Conservation (phyloP, 192 early-diverging fungal genomes). For the Backusella circina region DNA sequence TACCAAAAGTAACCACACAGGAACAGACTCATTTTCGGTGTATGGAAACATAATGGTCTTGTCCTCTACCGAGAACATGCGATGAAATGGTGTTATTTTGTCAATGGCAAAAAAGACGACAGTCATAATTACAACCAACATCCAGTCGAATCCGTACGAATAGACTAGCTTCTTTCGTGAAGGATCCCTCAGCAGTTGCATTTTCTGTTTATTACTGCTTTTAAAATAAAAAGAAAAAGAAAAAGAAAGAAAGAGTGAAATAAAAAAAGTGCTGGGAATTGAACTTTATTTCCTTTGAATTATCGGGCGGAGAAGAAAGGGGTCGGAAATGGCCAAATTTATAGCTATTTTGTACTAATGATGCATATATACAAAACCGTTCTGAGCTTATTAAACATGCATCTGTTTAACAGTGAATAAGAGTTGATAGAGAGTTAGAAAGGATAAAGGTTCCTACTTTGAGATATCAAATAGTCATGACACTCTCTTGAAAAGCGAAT, state of each 20-base stretch:
- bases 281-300: too few relatives aligned
- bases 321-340: too few relatives aligned
- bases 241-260: background rate
- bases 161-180: constrained; percentile 9
- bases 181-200: constrained; percentile 6
- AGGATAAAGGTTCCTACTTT: too few relatives aligned
- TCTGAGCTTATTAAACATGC: too few relatives aligned
- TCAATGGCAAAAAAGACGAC: constrained; percentile 54
- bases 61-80: constrained; percentile 69
- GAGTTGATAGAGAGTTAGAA: too few relatives aligned
- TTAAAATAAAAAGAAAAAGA: background rate
- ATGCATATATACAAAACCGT: too few relatives aligned
- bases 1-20: constrained; percentile 35
- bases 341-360: too few relatives aligned
- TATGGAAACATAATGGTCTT: constrained; percentile 64
- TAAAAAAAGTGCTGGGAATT: background rate
- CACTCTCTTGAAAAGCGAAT: too few relatives aligned
- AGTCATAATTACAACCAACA: constrained; percentile 53
- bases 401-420: too few relatives aligned
- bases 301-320: too few relatives aligned
- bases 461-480: too few relatives aligned
- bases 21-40: constrained; percentile 37
- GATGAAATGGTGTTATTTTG: constrained; percentile 59
- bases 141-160: constrained; percentile 33
- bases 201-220: background rate